Base-by-base conservation (phyloP, 805 yeast genomes). In the Zygoascus ofunaensis region DNA sequence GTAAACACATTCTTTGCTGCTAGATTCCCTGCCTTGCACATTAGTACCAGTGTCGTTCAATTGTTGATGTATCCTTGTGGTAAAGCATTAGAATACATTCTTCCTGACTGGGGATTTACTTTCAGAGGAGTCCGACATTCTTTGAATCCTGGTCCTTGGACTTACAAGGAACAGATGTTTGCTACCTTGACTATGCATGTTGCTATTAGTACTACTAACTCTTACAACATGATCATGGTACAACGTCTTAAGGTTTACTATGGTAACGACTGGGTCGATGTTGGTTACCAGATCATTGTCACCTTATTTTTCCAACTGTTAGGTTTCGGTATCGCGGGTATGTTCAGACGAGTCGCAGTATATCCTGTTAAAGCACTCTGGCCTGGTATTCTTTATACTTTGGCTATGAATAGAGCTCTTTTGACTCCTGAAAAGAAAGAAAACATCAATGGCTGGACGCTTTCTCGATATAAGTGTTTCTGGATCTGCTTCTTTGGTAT, bases 91-190 rank as follows among this genome's bases (percentile, higher is more conserved):
- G 49, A 46, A 17, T 3, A 20, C 14, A 52, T 64, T 67, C 48
- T 75, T 15, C 81, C 82, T 24, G 71, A 70, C 44, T 65, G 64
- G 63, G 66, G 70, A 3, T 55, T 74, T 52, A 64, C 61, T 4
- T 26, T 69, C 41, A 51, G 56, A 37, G 72, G 78, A 42, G 63
- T 55, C 24, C 62, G 69, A 51, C 54, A 60, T 47, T 65, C 69
- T 14, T 60, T 76, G 46, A 77, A 56, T 54, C 81, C 82, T 8
- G 80, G 82, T 10, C 81, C 80, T 15, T 79, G 81, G 79, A 63
- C 67, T 34, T 63, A 58, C 49, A 79, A 79, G 55, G 85, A 79
- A 54, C 84, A 79, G 57, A 77, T 78, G 80, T 66, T 79, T 46
- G 64, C 79, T 7, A 73, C 83, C 15, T 41, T 47, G 8, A 47